Evolutionary conservation across 2,329 filamentous ascomycete genomes (phyloP), one percentile per base, ranked within the genome.

Genomic region (Cercospora brassicicola): DNA sequence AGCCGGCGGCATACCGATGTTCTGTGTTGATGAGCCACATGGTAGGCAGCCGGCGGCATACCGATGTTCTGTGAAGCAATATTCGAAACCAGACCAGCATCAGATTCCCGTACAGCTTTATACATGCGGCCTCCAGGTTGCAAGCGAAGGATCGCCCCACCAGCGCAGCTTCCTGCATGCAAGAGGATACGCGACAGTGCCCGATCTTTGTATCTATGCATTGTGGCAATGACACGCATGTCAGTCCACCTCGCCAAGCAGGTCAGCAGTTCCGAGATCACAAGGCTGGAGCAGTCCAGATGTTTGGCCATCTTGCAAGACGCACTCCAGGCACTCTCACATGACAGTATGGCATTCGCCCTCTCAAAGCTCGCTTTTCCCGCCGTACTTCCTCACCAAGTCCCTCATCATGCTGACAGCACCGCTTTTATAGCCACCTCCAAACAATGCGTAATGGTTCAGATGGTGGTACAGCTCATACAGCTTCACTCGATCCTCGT

Each of bases 391-490:
- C 51, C 82, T 82, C 30, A 92, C 81, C 73, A 97, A 81, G 71
- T 82, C 87, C 78, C 85, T 87, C 91, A 96, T 95, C 64, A 96
- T 95, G 4, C 85, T 85, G 79, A 94, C 85, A 30, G 93, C 93
- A 4, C 92, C 90, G 48, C 85, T 84, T 45, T 88, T 87, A 78
- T 97, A 97, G 0, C 90, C 86, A 0, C 90, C 90, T 0, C 93
- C 93, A 97, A 97, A 73, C 18, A 71, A 11, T 1, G 91, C 89
- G 82, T 89, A 90, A 73, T 97, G 94, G 71, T 97, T 97, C 26
- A 97, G 81, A 76, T 96, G 91, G 78, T 97, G 94, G 78, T 97
- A 79, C 86, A 96, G 77, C 79, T 96, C 92, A 79, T 98, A 97
- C 69, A 98, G 80, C 72, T 82, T 81, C 30, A 96, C 81, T 18